These are phyloP conservation scores for Tuber umbilicatum DNA, from an alignment of 495 filamentous ascomycete species.

Conservation along the genomic window DNA sequence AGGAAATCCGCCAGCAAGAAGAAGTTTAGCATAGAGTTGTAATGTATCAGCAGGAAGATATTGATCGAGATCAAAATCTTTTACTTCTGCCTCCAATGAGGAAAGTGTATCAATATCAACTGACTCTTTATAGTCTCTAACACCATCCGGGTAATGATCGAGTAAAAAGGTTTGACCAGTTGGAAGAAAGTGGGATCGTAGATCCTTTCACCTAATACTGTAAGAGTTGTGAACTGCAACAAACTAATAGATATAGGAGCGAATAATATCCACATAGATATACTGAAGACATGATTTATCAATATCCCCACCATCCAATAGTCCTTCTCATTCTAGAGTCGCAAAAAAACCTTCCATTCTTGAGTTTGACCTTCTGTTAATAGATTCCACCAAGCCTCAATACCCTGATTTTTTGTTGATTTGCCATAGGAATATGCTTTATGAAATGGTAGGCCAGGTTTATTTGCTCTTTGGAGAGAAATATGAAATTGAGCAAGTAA, in stretches of 20 bases:
- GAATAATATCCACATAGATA: constrained; percentile 14
- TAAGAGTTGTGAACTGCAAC: constrained; percentile 1
- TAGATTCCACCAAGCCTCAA: too few relatives aligned
- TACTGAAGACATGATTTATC: constrained; percentile 8
- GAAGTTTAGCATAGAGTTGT: not conserved
- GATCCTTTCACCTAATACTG: not conserved
- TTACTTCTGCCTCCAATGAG: not conserved
- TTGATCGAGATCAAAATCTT: not conserved
- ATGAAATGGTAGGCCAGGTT: too few relatives aligned
- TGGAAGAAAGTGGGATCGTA: not conserved
- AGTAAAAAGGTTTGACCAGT: constrained; percentile 2
- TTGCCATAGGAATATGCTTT: too few relatives aligned
- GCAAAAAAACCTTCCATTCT: constrained; percentile 7
- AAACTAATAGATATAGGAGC: constrained; percentile 7
- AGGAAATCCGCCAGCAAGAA: too few relatives aligned
- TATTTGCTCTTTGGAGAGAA: too few relatives aligned
- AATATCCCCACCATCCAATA: not conserved
- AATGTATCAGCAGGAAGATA: not conserved
- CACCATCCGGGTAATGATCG: constrained; percentile 7
- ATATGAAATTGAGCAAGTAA: too few relatives aligned
- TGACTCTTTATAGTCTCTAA: not conserved
- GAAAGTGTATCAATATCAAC: not conserved
- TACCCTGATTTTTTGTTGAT: too few relatives aligned
- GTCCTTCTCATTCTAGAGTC: not conserved
- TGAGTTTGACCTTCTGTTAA: not conserved